Conservation (phyloP, 1,284 basidiomycete species). For the Abortiporus biennis region DNA sequence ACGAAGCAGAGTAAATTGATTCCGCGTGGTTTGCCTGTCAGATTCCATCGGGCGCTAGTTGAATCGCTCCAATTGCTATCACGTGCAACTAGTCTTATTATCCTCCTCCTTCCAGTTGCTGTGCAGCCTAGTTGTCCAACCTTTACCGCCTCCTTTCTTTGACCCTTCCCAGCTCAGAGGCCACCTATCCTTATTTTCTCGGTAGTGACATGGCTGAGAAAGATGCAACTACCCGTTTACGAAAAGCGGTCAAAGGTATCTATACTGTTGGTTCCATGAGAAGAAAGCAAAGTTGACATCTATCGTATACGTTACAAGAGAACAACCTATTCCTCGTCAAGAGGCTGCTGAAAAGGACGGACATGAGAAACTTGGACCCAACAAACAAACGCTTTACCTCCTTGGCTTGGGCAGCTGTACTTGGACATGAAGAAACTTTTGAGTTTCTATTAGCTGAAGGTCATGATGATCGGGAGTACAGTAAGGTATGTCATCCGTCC, state of each 20-base stretch:
- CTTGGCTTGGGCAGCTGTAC: constrained; percentile 81
- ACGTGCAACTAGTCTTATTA: constrained; percentile 8
- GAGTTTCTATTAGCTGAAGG: constrained; percentile 80
- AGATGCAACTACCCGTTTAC: constrained; percentile 67
- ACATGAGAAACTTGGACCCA: constrained; percentile 85
- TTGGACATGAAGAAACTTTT: constrained; percentile 84
- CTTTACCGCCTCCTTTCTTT: constrained; percentile 14
- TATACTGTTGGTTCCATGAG: constrained; percentile 8
- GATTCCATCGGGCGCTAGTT: not conserved
- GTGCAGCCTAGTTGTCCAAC: constrained; percentile 6
- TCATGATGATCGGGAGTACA: constrained; percentile 88
- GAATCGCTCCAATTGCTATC: constrained; percentile 1
- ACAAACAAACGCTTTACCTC: constrained; percentile 72
- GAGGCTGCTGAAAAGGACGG: constrained; percentile 73
- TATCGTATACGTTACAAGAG: constrained; percentile 44
- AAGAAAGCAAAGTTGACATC: too few relatives aligned
- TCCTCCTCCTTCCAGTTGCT: constrained; percentile 2
- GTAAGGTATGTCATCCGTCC: constrained; percentile 52
- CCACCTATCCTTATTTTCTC: constrained; percentile 9
- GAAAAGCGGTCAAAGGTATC: constrained; percentile 74
- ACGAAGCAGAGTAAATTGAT: too few relatives aligned
- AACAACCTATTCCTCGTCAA: constrained; percentile 89
- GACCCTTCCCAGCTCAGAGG: constrained; percentile 9
- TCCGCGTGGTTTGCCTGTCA: not conserved
- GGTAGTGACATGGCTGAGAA: constrained; percentile 63